Evolutionary conservation across 2,329 filamentous ascomycete genomes (phyloP), one percentile per base, ranked within the genome.

Genomic region (Endoconidiophora polonica): DNA sequence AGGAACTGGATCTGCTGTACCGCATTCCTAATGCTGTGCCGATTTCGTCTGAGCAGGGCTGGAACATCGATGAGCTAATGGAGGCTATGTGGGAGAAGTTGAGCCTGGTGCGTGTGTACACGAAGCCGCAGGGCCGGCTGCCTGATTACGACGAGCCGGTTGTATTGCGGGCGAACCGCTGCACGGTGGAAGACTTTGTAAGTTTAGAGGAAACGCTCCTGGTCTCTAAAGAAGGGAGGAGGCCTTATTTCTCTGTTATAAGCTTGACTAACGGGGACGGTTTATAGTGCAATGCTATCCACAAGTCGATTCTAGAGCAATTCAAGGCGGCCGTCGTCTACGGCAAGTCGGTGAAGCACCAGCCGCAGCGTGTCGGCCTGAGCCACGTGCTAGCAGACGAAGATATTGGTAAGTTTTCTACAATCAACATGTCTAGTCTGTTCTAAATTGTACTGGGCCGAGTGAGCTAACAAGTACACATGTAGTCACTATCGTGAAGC

Each of bases 71-170:
- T 63, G 91, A 98, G 70, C 70, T 98, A 56, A 76, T 98, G 71
- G 91, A 96, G 68, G 79, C 83, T 64, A 96, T 96, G 91, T 96
- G 91, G 91, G 88, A 95, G 52, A 94, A 94, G 66, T 76, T 98
- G 59, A 86, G 83, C 60, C 74, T 98, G 54, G 81, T 86, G 58
- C 78, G 91, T 59, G 83, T 98, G 43, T 98, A 98, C 69, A 98
- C 91, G 52, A 98, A 98, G 69, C 91, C 91, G 54, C 96, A 98
- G 71, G 91, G 91, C 55, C 86, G 81, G 64, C 73, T 86, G 66
- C 91, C 91, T 14, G 91, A 98, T 66, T 98, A 98, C 68, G 79
- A 80, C 52, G 72, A 83, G 48, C 91, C 91, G 46, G 91, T 98
- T 37, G 91, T 98, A 59, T 71, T 98, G 57, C 81, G 85, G 59